Evolutionary conservation across 345 rosid genomes (phyloP).

Genomic region (Clarkia xantiana): DNA sequence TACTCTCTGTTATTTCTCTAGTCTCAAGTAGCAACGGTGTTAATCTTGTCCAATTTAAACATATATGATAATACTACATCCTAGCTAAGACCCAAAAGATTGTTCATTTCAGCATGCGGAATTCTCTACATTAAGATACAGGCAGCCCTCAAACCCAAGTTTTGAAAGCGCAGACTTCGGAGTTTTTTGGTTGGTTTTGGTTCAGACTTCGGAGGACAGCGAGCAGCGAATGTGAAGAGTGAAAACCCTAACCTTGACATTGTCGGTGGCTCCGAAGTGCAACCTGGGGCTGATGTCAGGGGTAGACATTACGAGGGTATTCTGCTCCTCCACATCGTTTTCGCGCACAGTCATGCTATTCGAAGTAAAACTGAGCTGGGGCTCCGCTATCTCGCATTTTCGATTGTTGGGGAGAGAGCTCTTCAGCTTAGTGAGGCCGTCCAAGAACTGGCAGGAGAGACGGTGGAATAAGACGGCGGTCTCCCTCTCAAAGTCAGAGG

Average conservation of each 20-base stretch:
- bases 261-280: slow-evolving; percentile 60
- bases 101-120: too few species aligned
- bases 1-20: too few species aligned
- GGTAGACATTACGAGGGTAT: slow-evolving; percentile 37
- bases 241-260: slow-evolving; percentile 50
- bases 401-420: slow-evolving; percentile 45
- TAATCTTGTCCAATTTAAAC: too few species aligned
- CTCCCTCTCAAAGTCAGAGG: slow-evolving; percentile 87
- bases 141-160: too few species aligned
- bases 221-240: too few species aligned
- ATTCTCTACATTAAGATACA: too few species aligned
- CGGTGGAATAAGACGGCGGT: slow-evolving; percentile 55
- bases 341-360: slow-evolving; percentile 51
- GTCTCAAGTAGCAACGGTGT: too few species aligned
- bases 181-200: too few species aligned
- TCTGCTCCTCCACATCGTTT: slow-evolving; percentile 60
- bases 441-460: slow-evolving; percentile 70
- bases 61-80: too few species aligned
- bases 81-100: too few species aligned
- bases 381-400: slow-evolving; percentile 51
- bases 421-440: slow-evolving; percentile 67
- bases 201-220: too few species aligned
- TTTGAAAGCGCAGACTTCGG: too few species aligned
- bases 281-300: slow-evolving; percentile 48
- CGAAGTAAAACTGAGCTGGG: slow-evolving; percentile 50